phyloP scores from a whole-genome alignment of 257 asterid species.

The Salvia splendens region DNA sequence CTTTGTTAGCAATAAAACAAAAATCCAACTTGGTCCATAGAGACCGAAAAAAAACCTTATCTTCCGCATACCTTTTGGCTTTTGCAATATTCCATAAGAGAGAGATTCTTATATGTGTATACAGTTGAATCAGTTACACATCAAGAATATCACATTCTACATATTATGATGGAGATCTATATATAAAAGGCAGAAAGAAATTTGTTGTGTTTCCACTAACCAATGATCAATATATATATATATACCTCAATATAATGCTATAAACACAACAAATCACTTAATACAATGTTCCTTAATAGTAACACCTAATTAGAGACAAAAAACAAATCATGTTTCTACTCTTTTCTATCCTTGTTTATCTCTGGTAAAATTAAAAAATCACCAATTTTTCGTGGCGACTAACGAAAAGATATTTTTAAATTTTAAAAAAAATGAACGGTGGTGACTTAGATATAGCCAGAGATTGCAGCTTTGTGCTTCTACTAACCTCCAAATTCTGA shows the following conservation, averaged over 20 bases:
- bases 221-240: too few relatives aligned
- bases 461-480: neutral
- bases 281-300: neutral
- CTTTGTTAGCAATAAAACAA: constrained; percentile 1
- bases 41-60: constrained; percentile 22
- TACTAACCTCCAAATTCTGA: neutral
- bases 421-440: neutral
- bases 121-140: constrained; percentile 23
- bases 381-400: too few relatives aligned
- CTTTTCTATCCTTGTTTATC: too few relatives aligned
- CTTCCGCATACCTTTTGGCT: neutral
- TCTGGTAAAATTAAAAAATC: too few relatives aligned
- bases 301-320: neutral
- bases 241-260: neutral
- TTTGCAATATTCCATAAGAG: constrained; percentile 26
- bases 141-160: constrained; percentile 27
- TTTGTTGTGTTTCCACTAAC: neutral
- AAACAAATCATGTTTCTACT: neutral
- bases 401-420: too few relatives aligned
- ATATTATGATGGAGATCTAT: constrained; percentile 5
- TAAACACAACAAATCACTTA: neutral
- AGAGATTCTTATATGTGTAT: constrained; percentile 20
- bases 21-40: constrained; percentile 1
- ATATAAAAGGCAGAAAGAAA: neutral
- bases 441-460: neutral